A percentile compares a stretch with the other conserved stretches of the same genome.
These are phyloP conservation scores for Apiotrichum siamense DNA, from an alignment of 1,284 basidiomycete genomes.

Conservation along the genomic window DNA sequence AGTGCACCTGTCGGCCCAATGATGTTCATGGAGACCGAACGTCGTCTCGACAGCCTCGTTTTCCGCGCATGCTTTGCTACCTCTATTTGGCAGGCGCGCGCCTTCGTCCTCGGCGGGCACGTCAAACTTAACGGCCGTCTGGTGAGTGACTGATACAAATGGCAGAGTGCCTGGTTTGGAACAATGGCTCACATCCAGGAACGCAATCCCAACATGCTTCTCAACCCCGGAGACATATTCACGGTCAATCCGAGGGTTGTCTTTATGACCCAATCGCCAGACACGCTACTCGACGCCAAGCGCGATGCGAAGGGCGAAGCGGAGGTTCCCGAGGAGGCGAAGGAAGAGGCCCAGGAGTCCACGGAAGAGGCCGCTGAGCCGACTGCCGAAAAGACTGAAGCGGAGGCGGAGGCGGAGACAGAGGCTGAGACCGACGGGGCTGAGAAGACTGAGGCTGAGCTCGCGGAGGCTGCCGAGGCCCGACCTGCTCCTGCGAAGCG, in stretches of 20 bases:
- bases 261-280: conserved; percentile 52
- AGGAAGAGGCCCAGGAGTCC: conserved; percentile 7
- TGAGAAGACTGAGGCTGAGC: conserved; percentile 1
- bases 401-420: background rate
- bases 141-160: conserved; percentile 56
- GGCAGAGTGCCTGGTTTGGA: background rate
- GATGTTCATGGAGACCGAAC: conserved; percentile 90
- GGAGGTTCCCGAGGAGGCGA: conserved; percentile 9
- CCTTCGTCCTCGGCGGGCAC: conserved; percentile 78
- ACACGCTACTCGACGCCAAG: conserved; percentile 12
- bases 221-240: conserved; percentile 92
- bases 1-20: conserved; percentile 73
- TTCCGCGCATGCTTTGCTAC: conserved; percentile 88
- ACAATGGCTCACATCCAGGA: conserved; percentile 52
- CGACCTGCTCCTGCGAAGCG: background rate
- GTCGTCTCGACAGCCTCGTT: conserved; percentile 83
- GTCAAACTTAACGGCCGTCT: conserved; percentile 85
- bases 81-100: conserved; percentile 82
- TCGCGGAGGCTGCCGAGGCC: background rate
- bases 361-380: conserved; percentile 8
- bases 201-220: conserved; percentile 75
- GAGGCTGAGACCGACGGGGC: background rate
- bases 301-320: conserved; percentile 4
- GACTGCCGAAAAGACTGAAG: conserved; percentile 7
- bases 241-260: conserved; percentile 78